phyloP scores from a whole-genome alignment of 345 rosid species.

The Euphorbia pulcherrima region DNA sequence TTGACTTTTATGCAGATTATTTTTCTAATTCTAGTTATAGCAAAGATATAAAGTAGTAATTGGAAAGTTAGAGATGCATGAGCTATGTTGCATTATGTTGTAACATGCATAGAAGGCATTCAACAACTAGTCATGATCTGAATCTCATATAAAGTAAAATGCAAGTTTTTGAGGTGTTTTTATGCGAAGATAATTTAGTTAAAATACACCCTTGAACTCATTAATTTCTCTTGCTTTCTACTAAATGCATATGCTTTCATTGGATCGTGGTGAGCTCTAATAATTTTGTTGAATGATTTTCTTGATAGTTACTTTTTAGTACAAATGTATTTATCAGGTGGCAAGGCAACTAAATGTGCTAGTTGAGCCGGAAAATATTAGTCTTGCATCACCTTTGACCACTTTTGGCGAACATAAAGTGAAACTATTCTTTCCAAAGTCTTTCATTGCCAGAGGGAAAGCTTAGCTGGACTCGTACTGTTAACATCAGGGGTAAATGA shows the following conservation, averaged over 20 bases:
- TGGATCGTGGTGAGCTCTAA: not conserved
- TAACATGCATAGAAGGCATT: not conserved
- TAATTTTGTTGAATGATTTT: not conserved
- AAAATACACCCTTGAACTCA: not conserved
- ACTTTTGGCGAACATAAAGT: slow-evolving; percentile 73
- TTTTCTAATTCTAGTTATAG: no score
- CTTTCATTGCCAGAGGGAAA: slow-evolving; percentile 75
- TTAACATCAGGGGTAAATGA: slow-evolving; percentile 76
- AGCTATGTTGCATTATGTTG: not conserved
- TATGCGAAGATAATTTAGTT: not conserved
- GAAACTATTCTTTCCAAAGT: slow-evolving; percentile 69
- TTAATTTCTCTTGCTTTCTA: not conserved
- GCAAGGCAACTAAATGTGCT: slow-evolving; percentile 76
- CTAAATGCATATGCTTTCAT: not conserved
- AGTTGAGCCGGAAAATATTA: slow-evolving; percentile 66
- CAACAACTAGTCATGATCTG: not conserved
- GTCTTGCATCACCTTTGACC: slow-evolving; percentile 55
- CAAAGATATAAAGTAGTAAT: no score
- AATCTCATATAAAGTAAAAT: not conserved
- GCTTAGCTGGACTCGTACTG: slow-evolving; percentile 67
- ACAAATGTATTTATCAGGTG: slow-evolving; percentile 39
- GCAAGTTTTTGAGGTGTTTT: not conserved
- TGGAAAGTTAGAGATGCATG: no score
- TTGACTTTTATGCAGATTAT: slow-evolving; percentile 1
- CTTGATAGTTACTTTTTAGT: not conserved